phyloP scores from a whole-genome alignment of 495 filamentous ascomycete species.

The Penicillium chermesinum region DNA sequence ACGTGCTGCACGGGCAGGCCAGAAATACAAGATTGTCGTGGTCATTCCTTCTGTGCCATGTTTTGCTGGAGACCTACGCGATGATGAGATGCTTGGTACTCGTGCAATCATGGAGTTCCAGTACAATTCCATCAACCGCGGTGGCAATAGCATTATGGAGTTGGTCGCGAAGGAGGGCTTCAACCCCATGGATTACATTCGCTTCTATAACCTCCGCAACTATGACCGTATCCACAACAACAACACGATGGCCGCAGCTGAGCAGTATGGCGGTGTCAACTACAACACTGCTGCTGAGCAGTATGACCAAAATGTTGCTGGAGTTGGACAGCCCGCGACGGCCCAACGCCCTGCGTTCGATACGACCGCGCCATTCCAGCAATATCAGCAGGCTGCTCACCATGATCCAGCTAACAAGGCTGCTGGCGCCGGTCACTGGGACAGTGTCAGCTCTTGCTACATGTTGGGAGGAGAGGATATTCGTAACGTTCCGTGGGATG shows the following conservation, averaged over 20 bases:
- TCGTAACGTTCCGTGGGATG: constrained; percentile 71
- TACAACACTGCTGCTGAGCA: constrained; percentile 67
- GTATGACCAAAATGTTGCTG: constrained; percentile 47
- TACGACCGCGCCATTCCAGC: constrained; percentile 42
- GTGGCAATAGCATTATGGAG: constrained; percentile 83
- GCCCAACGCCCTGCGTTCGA: constrained; percentile 35
- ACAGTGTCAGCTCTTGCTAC: constrained; percentile 74
- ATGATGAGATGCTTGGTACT: constrained; percentile 75
- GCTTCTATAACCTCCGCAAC: constrained; percentile 91
- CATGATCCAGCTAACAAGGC: constrained; percentile 28
- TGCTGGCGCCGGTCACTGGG: constrained; percentile 51
- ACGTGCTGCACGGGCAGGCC: constrained; percentile 62
- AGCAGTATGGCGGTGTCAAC: constrained; percentile 62
- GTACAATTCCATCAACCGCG: constrained; percentile 85
- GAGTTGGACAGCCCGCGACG: constrained; percentile 29
- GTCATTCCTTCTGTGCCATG: constrained; percentile 84
- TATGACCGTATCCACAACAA: constrained; percentile 87
- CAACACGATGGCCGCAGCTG: constrained; percentile 55
- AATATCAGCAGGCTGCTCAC: constrained; percentile 66
- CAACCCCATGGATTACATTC: constrained; percentile 74
- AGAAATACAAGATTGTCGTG: constrained; percentile 81
- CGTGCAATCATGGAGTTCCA: constrained; percentile 96
- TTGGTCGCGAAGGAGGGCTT: constrained; percentile 64
- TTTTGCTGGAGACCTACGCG: constrained; percentile 83
- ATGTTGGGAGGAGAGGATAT: constrained; percentile 80